A percentile compares a stretch with the other conserved stretches of the same genome.
Evolutionary conservation across 78 protist species (phyloP).

Genomic region (Thecamonas trahens): DNA sequence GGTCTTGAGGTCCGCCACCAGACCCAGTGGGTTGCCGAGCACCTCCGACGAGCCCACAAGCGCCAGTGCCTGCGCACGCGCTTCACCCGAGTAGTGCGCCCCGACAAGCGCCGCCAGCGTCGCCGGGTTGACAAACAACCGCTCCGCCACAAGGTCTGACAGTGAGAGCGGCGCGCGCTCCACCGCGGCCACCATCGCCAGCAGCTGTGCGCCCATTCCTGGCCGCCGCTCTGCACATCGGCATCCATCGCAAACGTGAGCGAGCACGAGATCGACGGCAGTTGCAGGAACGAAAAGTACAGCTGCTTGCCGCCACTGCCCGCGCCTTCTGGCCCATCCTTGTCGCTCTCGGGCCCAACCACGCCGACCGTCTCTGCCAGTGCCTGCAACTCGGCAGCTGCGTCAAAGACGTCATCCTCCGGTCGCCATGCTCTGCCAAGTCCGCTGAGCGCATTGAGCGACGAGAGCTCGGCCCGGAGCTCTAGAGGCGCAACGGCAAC

Average conservation of each 20-base stretch:
- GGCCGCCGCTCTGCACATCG: background rate
- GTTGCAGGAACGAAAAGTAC: background rate
- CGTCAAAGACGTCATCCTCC: too few species aligned
- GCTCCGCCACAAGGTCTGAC: background rate
- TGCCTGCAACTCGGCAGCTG: too few species aligned
- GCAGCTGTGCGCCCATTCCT: background rate
- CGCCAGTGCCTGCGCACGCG: background rate
- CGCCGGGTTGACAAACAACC: background rate
- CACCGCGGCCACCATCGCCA: background rate
- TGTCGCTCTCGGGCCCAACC: too few species aligned
- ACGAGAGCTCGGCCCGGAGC: too few species aligned
- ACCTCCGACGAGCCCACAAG: conserved; percentile 31
- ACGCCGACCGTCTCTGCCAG: too few species aligned
- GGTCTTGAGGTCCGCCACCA: conserved; percentile 11
- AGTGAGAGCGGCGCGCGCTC: background rate
- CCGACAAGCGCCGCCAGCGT: background rate
- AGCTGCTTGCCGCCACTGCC: too few species aligned
- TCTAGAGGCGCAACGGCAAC: too few species aligned
- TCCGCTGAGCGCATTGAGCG: too few species aligned
- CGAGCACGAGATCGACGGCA: background rate
- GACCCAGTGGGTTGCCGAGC: conserved; percentile 46
- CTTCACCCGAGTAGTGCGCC: background rate
- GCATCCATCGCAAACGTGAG: background rate
- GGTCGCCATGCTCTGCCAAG: too few species aligned
- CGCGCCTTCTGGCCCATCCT: too few species aligned